phyloP scores from a whole-genome alignment of 2,329 filamentous ascomycete genomes.

The Neonectria magnoliae region DNA sequence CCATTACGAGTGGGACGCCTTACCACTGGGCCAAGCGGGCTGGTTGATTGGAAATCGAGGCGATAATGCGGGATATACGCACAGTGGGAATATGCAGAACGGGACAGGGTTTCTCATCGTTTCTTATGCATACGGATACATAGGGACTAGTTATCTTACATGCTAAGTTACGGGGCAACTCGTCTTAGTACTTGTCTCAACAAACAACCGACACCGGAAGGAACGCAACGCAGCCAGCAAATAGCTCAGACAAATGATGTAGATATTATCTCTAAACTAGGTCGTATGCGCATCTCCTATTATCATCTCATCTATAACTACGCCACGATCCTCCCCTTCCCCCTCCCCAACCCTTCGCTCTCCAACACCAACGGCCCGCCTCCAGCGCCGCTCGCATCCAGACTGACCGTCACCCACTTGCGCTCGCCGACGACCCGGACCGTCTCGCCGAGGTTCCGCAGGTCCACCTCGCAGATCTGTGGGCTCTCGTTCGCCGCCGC shows the following conservation, averaged over 20 bases:
- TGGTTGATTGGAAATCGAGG: not conserved
- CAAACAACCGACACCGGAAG: no score
- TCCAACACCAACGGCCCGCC: constrained; percentile 75
- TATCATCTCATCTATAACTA: constrained; percentile 28
- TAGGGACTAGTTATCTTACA: not conserved
- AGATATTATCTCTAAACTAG: constrained; percentile 14
- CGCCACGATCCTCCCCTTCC: constrained; percentile 51
- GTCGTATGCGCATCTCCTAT: constrained; percentile 4
- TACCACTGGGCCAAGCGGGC: constrained; percentile 27
- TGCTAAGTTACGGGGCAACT: not conserved
- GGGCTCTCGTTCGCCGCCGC: constrained; percentile 37
- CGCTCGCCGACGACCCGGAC: constrained; percentile 79
- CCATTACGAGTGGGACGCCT: constrained; percentile 28
- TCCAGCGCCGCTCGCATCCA: constrained; percentile 73
- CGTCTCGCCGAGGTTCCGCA: constrained; percentile 79
- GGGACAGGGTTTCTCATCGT: not conserved
- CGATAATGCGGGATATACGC: constrained; percentile 10
- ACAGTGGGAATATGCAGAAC: not conserved
- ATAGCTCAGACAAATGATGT: constrained; percentile 7
- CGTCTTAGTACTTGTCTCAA: not conserved
- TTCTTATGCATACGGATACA: no score
- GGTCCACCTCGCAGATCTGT: constrained; percentile 78
- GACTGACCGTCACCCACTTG: constrained; percentile 75
- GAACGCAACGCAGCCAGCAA: not conserved
- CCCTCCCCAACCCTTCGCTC: constrained; percentile 56